phyloP scores from a whole-genome alignment of 345 rosid genomes.

The Melaleuca quinquenervia region DNA sequence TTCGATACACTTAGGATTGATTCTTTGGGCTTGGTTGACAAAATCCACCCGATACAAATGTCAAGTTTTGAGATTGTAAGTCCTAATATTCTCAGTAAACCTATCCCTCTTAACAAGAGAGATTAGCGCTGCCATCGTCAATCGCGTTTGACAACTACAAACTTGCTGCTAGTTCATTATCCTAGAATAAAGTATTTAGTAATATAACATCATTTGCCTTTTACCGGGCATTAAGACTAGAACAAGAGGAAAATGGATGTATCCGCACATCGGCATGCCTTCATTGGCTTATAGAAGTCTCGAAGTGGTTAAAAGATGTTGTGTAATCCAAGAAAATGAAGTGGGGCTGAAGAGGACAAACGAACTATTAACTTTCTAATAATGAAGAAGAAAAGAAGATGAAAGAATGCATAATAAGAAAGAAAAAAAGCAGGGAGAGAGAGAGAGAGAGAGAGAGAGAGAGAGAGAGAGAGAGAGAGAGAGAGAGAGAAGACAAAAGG shows the following conservation, averaged over 20 bases:
- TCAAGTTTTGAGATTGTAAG: background rate
- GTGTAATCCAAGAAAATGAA: background rate
- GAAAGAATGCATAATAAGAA: background rate
- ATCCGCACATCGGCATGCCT: background rate
- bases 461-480: background rate
- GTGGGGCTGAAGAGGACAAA: background rate
- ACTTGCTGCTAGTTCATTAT: background rate
- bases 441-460: no score
- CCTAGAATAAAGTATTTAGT: background rate
- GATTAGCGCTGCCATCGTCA: background rate
- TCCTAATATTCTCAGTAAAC: background rate
- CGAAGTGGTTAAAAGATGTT: background rate
- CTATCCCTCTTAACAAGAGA: background rate
- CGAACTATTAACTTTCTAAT: background rate
- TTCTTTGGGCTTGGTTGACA: background rate
- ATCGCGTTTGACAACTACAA: background rate
- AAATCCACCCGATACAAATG: background rate
- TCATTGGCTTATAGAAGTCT: background rate
- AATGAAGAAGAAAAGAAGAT: background rate
- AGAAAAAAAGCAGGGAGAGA: background rate
- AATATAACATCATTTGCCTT: background rate
- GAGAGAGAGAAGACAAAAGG: background rate
- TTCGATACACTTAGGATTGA: background rate
- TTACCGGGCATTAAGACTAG: background rate
- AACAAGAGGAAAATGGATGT: background rate